Evolutionary conservation across 75 land plant species (phyloP).

Genomic region (Pinus taeda): DNA sequence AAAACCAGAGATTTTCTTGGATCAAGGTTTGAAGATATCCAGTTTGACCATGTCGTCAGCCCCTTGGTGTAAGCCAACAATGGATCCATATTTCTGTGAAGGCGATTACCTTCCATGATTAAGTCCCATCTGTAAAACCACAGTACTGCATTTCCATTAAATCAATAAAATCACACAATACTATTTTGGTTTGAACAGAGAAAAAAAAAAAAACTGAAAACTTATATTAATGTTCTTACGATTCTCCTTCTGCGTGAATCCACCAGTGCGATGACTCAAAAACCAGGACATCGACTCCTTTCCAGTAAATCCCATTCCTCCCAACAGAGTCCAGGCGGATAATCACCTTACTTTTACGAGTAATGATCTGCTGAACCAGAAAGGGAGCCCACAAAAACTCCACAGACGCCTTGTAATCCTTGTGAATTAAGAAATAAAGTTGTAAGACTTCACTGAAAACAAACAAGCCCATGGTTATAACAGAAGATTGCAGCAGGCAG

Average conservation of each 20-base stretch:
- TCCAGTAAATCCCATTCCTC: constrained; percentile 56
- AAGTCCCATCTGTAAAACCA: constrained; percentile 1
- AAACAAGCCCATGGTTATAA: neutral
- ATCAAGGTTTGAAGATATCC: constrained; percentile 26
- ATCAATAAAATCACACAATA: neutral
- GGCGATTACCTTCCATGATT: neutral
- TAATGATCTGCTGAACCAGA: neutral
- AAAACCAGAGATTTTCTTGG: constrained; percentile 24
- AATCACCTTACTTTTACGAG: constrained; percentile 15
- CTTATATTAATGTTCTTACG: neutral
- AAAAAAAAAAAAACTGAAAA: neutral
- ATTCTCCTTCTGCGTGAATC: constrained; percentile 32
- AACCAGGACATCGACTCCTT: constrained; percentile 57
- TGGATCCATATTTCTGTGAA: neutral
- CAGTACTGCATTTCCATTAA: neutral
- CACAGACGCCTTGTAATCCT: constrained; percentile 2
- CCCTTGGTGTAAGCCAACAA: constrained; percentile 29
- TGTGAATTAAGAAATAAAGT: neutral
- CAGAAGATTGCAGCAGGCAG: neutral
- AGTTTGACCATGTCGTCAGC: constrained; percentile 30
- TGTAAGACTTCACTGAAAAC: neutral
- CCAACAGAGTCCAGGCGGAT: constrained; percentile 50
- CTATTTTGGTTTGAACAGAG: neutral
- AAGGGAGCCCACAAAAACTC: neutral
- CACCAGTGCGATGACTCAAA: constrained; percentile 91